Conservation (phyloP, 768 basidiomycete genomes). For the Rhizopogon salebrosus region DNA sequence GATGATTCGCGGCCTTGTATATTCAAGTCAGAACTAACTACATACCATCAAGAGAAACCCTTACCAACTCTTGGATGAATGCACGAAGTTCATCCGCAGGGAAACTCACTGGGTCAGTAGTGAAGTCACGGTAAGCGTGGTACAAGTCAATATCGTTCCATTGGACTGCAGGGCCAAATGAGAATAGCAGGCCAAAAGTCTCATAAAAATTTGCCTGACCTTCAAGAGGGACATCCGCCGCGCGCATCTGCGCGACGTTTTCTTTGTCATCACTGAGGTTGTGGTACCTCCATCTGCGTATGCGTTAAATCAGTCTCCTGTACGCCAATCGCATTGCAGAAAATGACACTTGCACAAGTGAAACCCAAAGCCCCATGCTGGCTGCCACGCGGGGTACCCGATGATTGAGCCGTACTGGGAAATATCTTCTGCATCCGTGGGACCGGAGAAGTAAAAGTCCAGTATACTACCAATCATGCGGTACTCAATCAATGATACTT, state of each 20-base stretch:
- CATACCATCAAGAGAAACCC: slow-evolving; percentile 13
- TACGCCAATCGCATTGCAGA: background rate
- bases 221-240: slow-evolving; percentile 74
- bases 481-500: no score
- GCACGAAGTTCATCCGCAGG: slow-evolving; percentile 45
- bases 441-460: slow-evolving; percentile 70
- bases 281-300: slow-evolving; percentile 40
- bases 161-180: slow-evolving; percentile 40
- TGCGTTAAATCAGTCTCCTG: background rate
- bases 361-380: slow-evolving; percentile 75
- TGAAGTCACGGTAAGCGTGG: slow-evolving; percentile 65
- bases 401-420: slow-evolving; percentile 67
- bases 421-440: slow-evolving; percentile 48
- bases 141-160: slow-evolving; percentile 80
- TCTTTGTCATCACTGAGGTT: slow-evolving; percentile 52
- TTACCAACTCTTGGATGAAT: slow-evolving; percentile 54
- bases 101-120: slow-evolving; percentile 60
- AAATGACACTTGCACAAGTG: slow-evolving; percentile 56
- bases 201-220: slow-evolving; percentile 27
- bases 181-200: background rate
- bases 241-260: slow-evolving; percentile 54
- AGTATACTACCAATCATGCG: slow-evolving; percentile 71
- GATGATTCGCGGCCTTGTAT: slow-evolving; percentile 20
- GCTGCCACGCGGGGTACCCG: slow-evolving; percentile 67
- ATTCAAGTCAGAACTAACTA: slow-evolving; percentile 2